Percentiles rank a stretch among this genome's conserved stretches.
These are phyloP conservation scores for Mortierella sp. DNA, from an alignment of 371 early-diverging fungal genomes.

Conservation along the genomic window DNA sequence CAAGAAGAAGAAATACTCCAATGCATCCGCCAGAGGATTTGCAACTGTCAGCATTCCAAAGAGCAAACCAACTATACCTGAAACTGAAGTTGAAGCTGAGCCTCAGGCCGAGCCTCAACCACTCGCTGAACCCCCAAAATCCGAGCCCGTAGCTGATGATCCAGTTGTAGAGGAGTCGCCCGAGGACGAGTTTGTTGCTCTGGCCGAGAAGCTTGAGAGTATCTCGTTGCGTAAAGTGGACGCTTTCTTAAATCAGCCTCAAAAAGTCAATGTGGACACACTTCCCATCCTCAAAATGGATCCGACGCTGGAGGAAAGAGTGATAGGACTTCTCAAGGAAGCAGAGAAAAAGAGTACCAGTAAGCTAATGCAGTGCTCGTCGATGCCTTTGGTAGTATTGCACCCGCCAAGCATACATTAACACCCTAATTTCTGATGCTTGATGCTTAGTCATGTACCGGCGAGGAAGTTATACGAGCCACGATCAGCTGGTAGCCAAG, in stretches of 20 bases:
- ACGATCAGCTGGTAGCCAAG: slow-evolving; percentile 57
- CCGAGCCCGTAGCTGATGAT: neutral
- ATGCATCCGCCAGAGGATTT: slow-evolving; percentile 51
- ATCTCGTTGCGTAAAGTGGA: slow-evolving; percentile 40
- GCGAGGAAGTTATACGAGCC: slow-evolving; percentile 17
- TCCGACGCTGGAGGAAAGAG: slow-evolving; percentile 42
- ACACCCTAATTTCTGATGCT: no score
- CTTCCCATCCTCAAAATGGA: slow-evolving; percentile 51
- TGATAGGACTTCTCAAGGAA: slow-evolving; percentile 41
- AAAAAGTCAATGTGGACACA: slow-evolving; percentile 49
- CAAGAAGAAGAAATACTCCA: slow-evolving; percentile 54
- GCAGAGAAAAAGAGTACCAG: slow-evolving; percentile 42
- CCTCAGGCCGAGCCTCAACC: slow-evolving; percentile 7
- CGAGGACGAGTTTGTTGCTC: slow-evolving; percentile 39
- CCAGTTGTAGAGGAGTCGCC: slow-evolving; percentile 17
- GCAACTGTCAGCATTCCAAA: slow-evolving; percentile 56
- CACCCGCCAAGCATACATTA: no score
- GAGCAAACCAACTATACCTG: slow-evolving; percentile 30
- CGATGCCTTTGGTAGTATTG: no score
- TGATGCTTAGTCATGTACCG: neutral
- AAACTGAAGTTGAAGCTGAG: slow-evolving; percentile 13
- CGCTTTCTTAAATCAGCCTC: slow-evolving; percentile 44
- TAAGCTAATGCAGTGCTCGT: neutral
- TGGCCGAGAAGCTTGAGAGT: slow-evolving; percentile 45
- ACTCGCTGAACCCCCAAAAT: neutral